These are phyloP conservation scores for Fallopia convolvulus DNA, from an alignment of 148 eudicot species.

Conservation along the genomic window DNA sequence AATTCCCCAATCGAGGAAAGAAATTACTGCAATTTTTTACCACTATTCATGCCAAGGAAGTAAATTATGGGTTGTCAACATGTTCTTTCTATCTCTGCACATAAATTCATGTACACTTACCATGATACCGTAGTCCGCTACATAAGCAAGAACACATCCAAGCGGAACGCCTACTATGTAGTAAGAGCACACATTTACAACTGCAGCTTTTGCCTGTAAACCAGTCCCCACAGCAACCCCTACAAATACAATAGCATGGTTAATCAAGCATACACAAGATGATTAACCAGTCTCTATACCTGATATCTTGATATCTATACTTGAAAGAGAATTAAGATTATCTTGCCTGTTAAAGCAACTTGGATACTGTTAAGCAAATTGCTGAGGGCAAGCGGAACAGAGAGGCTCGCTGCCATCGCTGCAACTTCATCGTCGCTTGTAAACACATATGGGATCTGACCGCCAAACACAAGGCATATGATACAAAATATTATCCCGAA, in stretches of 20 bases:
- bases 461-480: slow-evolving; percentile 26
- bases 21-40: no score
- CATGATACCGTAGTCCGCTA: slow-evolving; percentile 18
- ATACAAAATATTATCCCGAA: slow-evolving; percentile 3
- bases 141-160: slow-evolving; percentile 28
- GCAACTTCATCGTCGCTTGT: slow-evolving; percentile 35
- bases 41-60: no score
- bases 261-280: neutral
- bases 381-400: slow-evolving; percentile 29
- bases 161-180: slow-evolving; percentile 31
- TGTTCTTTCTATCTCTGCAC: no score
- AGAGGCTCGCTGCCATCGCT: slow-evolving; percentile 31
- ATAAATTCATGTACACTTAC: slow-evolving; percentile 9
- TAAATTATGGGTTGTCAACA: no score
- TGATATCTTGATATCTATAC: neutral
- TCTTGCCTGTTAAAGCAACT: slow-evolving; percentile 38
- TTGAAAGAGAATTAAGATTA: neutral
- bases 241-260: neutral
- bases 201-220: slow-evolving; percentile 25
- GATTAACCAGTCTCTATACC: neutral
- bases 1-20: no score
- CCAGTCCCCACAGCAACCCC: slow-evolving; percentile 42
- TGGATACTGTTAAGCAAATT: slow-evolving; percentile 34
- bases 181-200: slow-evolving; percentile 27
- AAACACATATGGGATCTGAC: slow-evolving; percentile 27